Base-by-base conservation (phyloP, 192 early-diverging fungal species). In the Thamnidium elegans region DNA sequence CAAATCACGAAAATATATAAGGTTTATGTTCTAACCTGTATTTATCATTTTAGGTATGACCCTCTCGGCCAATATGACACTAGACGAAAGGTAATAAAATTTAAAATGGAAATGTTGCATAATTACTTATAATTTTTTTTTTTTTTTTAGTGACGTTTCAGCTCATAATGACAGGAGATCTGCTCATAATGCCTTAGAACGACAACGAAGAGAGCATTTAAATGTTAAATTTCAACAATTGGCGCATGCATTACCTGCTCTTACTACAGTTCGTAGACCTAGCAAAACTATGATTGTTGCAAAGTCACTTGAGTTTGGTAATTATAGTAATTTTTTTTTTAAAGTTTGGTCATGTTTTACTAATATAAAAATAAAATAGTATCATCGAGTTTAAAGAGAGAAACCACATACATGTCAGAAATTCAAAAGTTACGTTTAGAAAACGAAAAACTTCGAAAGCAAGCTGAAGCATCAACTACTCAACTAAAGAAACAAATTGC, bases 171-270 rank as follows among this genome's bases (percentile, higher is more conserved):
- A 91, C 69, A 84, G 83, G 55, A 84, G 91, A 50, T 87, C 88
- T 10, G 87, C 83, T 34, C 91, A 93, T 71, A 93, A 93, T 58
- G 89, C 89, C 26, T 83, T 90, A 50, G 91, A 93, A 70, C 78
- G 91, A 11, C 89, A 89, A 63, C 76, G 91, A 65, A 86, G 91
- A 23, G 91, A 93, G 77, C 84, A 77, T 15, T 81, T 93, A 36
- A 93, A 93, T 70, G 79, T 74, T 19, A 86, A 90, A 72, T 92
- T 93, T 71, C 90, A 90, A 72, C 87, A 93, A 44, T 72, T 93
- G 43, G 91, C 91, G 9, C 84, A 87, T 67, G 84, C 90, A n/a
- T 75, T 93, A 19, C 91, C 90, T 34, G 74, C 87, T 17, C 83
- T 92, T 31, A 76, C 77, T 56, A 79, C 85, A 48, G 85, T 90